Evolutionary conservation across 192 early-diverging fungal genomes (phyloP), one percentile per base, ranked within the genome.

Genomic region (Linnemannia schmuckeri): DNA sequence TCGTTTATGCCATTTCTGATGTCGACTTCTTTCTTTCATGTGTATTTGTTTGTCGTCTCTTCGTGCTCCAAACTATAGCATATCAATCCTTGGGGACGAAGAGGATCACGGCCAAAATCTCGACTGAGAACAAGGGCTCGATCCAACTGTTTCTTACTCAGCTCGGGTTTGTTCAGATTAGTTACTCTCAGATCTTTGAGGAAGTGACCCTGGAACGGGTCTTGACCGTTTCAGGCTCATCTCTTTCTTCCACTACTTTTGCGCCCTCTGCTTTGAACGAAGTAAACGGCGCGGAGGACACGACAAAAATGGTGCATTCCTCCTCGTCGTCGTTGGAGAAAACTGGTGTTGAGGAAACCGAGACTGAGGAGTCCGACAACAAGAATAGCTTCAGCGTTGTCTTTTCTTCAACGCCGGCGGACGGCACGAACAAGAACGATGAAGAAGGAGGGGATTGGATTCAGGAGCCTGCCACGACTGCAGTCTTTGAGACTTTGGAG

Each of bases 51-150:
- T 46, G 1, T 46, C 44, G 7, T 15, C 15, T 13, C 9, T 46
- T 13, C 15, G 15, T 46, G 13, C 12, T 44, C 42, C 42, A 30
- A 44, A 30, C 46, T 35, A 42, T 71, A 88, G 91, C 91, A 27
- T 72, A 88, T 22, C 66, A 88, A 35, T 63, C 89, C 3, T 74
- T 96, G 18, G 88, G 87, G 3, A 83, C 94, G 35, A 89, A 80
- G 38, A 88, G 85, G 4, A 95, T 95, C 72, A 89, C 90, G 15
- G 88, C 94, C 54, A 94, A 95, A 78, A 94, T 96, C 49, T 93
- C 94, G 20, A 57, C 92, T 13, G 89, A 88, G 46, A 97, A 97
- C 72, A 83, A 88, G 38, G 77, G 92, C 12, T 93, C 92, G 46
- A 88, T 95, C 47, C 74, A 89, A 20, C 72, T 96, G 40, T 96